These are phyloP conservation scores for Suillus variegatus DNA, from an alignment of 768 basidiomycete species.

Conservation along the genomic window DNA sequence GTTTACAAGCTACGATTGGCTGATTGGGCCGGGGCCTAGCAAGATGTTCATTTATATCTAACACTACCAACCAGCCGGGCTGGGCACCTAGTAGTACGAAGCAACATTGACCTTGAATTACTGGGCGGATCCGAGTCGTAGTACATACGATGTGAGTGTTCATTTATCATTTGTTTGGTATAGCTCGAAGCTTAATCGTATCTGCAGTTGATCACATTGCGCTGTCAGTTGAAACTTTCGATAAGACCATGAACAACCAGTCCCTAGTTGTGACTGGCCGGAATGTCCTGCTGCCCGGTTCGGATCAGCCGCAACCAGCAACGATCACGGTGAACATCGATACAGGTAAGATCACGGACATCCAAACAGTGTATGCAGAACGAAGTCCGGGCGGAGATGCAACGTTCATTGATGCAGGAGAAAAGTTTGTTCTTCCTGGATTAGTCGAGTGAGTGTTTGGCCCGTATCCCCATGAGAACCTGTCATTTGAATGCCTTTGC, in stretches of 20 bases:
- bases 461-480: not conserved
- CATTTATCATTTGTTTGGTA: not conserved
- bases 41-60: not conserved
- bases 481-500: constrained; percentile 5
- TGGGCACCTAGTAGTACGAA: not conserved
- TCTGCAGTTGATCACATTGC: not conserved
- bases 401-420: constrained; percentile 46
- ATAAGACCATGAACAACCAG: not conserved
- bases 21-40: not conserved
- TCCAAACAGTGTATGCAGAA: constrained; percentile 38
- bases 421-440: constrained; percentile 69
- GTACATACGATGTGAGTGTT: not conserved
- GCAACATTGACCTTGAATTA: not conserved
- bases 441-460: constrained; percentile 65
- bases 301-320: constrained; percentile 54
- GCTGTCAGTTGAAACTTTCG: not conserved
- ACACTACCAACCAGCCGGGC: not conserved
- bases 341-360: constrained; percentile 63
- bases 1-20: not conserved
- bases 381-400: constrained; percentile 26
- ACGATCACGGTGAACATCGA: constrained; percentile 60
- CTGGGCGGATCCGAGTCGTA: not conserved
- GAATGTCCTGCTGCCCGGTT: constrained; percentile 57
- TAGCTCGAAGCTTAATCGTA: too few species aligned
- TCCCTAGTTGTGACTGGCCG: constrained; percentile 49